Evolutionary conservation across 139 green algal genomes (phyloP), one percentile per base, ranked within the genome.

Genomic region (Volvox africanus): DNA sequence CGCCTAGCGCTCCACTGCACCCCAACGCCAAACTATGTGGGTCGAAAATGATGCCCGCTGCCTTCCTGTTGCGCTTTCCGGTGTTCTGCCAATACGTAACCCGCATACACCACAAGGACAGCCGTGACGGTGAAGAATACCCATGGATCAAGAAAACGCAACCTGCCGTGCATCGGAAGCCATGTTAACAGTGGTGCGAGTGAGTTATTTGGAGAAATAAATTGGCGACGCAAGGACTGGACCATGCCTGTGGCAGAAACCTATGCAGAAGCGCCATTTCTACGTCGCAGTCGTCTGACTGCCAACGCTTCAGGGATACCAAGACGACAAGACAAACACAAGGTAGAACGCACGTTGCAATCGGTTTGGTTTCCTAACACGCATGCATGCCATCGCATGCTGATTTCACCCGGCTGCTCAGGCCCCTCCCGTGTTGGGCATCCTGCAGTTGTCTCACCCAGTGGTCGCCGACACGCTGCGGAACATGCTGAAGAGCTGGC

Each of bases 401-500:
- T 24, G 9, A 24, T 73, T 73, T 55, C 9, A 55, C 44, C 44
- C 65, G 24, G 65, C 65, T 73, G 65, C 65, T 12, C 65, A 73
- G 65, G 24, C 65, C 5, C 65, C 65, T 73, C 65, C 65, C 65
- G 21, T 12, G 9, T 73, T 73, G 21, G 65, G 5, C 44, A 55
- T 55, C 44, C 44, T 55, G 44, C 9, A 55, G 44, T 9, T 55
- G 44, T 9, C 92, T 69, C 75, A 96, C 94, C 94, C 94, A 37
- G 92, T 95, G 18, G 69, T 87, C 16, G 87, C 77, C 21, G 92
- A 93, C 1, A 79, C 71, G 26, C 84, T 89, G 0, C 95, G 44
- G 80, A 89, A 92, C 85, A 99, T 94, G 90, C 93, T 96, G 50
- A 98, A 94, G 69, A 98, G 92, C 91, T 97, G 93, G 3, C 93